Evolutionary conservation across 2,329 filamentous ascomycete species (phyloP), one percentile per base, ranked within the genome.

Genomic region (Lizonia empirigonia): DNA sequence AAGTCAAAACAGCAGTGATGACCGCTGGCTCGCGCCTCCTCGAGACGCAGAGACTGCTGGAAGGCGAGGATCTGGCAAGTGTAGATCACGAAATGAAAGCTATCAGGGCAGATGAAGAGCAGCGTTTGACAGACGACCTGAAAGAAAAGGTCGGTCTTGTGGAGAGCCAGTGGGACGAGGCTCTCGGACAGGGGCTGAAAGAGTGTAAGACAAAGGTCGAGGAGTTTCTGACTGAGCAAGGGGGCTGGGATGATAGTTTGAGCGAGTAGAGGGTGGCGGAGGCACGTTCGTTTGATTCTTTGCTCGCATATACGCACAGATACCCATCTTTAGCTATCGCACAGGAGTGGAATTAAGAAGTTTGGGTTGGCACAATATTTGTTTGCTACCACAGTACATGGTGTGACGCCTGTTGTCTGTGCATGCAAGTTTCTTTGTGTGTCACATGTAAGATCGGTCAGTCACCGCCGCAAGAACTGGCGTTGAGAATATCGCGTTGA

Each of bases 111-210:
- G 80, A 82, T 39, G 90, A 95, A 73, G 88, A 89, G 65, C 76
- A 78, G 27, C 76, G 83, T 47, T 74, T 97, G 66, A 96, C 91
- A 6, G 85, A 87, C 39, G 93, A 97, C 67, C 74, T 97, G 60
- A 94, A 97, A 76, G 93, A 97, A 67, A 96, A 95, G 74, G 94
- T 97, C 2, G 84, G 87, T 24, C 85, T 92, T 57, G 90, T 97
- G 26, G 91, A 96, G 74, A 88, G 91, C 46, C 91, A 96, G 74
- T 97, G 94, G 93, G 80, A 82, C 27, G 89, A 91, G 64, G 91
- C 90, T 5, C 78, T 97, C n/a, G 93, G 92, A 1, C 85, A 86
- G 56, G 84, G 86, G 47, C 81, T 97, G 62, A 83, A 83, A 54
- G 82, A 79, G 13, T 86, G 92, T 56, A 93, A 90, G 74, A 84